Evolutionary conservation across 495 filamentous ascomycete genomes (phyloP).

Genomic region (Neurospora africana): DNA sequence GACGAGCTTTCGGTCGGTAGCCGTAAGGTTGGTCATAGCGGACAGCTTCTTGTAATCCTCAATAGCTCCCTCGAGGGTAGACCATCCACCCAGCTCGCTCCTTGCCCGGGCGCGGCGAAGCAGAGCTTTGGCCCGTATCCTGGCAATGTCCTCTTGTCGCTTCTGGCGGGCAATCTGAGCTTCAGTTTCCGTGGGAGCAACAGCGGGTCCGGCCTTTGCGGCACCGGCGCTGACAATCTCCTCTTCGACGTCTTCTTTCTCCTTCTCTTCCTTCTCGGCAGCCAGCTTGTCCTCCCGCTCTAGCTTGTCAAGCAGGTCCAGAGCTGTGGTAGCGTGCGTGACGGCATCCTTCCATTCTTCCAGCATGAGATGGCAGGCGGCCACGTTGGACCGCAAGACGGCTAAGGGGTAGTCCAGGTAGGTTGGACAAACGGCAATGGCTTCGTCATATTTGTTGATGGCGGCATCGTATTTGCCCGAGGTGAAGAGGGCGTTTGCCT

Average conservation of each 20-base stretch:
- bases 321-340: slow-evolving; percentile 57
- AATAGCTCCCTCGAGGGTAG: slow-evolving; percentile 65
- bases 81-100: slow-evolving; percentile 65
- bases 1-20: slow-evolving; percentile 56
- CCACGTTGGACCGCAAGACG: slow-evolving; percentile 75
- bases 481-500: slow-evolving; percentile 70
- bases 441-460: slow-evolving; percentile 81
- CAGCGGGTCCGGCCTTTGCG: slow-evolving; percentile 33
- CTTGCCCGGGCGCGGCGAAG: slow-evolving; percentile 73
- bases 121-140: slow-evolving; percentile 74
- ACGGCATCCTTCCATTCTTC: slow-evolving; percentile 79
- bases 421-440: slow-evolving; percentile 68
- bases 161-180: slow-evolving; percentile 20
- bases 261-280: slow-evolving; percentile 42
- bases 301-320: slow-evolving; percentile 61
- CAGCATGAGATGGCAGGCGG: slow-evolving; percentile 83
- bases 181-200: slow-evolving; percentile 27
- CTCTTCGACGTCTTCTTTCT: slow-evolving; percentile 49
- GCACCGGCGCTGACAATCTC: slow-evolving; percentile 44
- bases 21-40: slow-evolving; percentile 44
- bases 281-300: slow-evolving; percentile 22
- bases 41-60: slow-evolving; percentile 61
- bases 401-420: slow-evolving; percentile 88
- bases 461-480: slow-evolving; percentile 67
- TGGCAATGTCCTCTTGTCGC: slow-evolving; percentile 52